These are phyloP conservation scores for Geotrichum candidum DNA, from an alignment of 1,139 yeast genomes.

Conservation along the genomic window DNA sequence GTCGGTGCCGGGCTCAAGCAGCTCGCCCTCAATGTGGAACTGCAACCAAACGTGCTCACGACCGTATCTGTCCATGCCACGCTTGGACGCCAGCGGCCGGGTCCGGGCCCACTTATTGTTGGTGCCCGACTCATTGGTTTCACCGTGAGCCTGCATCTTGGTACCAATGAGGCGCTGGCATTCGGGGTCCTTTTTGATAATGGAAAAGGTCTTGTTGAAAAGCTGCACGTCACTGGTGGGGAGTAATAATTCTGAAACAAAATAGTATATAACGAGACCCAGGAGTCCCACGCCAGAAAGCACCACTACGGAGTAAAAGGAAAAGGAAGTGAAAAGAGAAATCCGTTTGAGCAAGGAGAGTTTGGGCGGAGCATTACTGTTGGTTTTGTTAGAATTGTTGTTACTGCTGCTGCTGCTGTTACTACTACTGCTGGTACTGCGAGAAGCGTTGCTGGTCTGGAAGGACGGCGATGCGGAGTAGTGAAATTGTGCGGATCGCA, in stretches of 20 bases:
- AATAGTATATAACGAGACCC: constrained; percentile 66
- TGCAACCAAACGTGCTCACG: constrained; percentile 77
- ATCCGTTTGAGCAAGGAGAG: constrained; percentile 5
- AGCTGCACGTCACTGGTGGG: constrained; percentile 91
- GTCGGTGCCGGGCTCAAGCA: constrained; percentile 27
- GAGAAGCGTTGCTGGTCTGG: neutral
- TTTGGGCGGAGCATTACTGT: neutral
- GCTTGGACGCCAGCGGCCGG: constrained; percentile 60
- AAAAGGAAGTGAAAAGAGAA: constrained; percentile 45
- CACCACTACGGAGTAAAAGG: constrained; percentile 47
- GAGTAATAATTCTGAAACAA: constrained; percentile 69
- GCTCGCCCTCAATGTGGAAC: constrained; percentile 72
- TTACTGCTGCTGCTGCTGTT: neutral
- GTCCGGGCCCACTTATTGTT: constrained; percentile 76
- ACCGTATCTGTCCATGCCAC: constrained; percentile 56
- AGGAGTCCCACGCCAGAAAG: constrained; percentile 52
- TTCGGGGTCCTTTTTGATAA: constrained; percentile 60
- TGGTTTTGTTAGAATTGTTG: neutral
- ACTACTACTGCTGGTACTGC: neutral
- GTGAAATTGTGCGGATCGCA: neutral
- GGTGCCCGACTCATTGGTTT: constrained; percentile 40
- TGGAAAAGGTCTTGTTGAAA: constrained; percentile 75
- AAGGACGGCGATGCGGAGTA: neutral
- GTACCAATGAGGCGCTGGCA: constrained; percentile 55
- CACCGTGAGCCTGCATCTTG: constrained; percentile 80